Evolutionary conservation across 2,329 filamentous ascomycete species (phyloP).

Genomic region (Pseudogymnoascus sp.): DNA sequence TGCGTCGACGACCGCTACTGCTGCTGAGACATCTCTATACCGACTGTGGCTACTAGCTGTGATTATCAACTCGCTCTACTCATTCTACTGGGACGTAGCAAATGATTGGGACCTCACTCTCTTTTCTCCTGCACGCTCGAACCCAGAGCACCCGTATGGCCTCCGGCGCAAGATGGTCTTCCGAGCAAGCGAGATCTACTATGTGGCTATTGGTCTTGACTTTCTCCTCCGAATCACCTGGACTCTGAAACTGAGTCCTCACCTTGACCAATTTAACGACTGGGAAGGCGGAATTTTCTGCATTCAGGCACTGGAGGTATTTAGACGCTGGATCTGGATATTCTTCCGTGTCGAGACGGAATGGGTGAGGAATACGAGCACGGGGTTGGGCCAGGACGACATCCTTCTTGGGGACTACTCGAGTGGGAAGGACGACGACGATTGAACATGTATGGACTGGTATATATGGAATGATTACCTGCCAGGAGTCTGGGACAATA

Average conservation of each 20-base stretch:
- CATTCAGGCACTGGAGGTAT: constrained; percentile 78
- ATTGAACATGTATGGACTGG: constrained; percentile 13
- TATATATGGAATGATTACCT: neutral
- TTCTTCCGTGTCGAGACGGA: constrained; percentile 94
- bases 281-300: constrained; percentile 83
- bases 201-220: constrained; percentile 69
- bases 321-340: constrained; percentile 91
- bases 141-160: constrained; percentile 63
- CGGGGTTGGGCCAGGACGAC: constrained; percentile 52
- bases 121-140: constrained; percentile 51
- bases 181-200: constrained; percentile 67
- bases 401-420: constrained; percentile 66
- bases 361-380: constrained; percentile 56
- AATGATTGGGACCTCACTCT: constrained; percentile 95
- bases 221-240: constrained; percentile 80
- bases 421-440: constrained; percentile 56
- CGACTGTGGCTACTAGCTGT: constrained; percentile 63
- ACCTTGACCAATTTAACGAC: constrained; percentile 75
- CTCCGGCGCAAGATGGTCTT: constrained; percentile 69
- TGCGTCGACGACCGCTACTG: constrained; percentile 28
- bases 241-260: constrained; percentile 77
- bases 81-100: constrained; percentile 97
- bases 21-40: constrained; percentile 38
- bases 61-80: constrained; percentile 78
- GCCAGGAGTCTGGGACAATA: neutral